A percentile compares a stretch with the other conserved stretches of the same genome.
Evolutionary conservation across 805 yeast species (phyloP).

Genomic region (Maudiozyma bulderi): DNA sequence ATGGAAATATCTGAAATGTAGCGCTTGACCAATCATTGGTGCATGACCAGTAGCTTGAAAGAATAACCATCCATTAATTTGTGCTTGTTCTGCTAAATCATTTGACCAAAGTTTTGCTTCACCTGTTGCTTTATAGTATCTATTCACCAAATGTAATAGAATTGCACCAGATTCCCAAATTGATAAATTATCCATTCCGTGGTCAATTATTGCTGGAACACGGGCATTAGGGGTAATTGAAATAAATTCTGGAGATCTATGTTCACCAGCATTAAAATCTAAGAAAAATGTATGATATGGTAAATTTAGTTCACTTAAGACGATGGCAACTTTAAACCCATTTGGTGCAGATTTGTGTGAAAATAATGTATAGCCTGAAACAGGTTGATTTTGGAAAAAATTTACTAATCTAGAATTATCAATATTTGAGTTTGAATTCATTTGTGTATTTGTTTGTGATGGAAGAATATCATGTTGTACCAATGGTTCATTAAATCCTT

Average conservation of each 20-base stretch:
- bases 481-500: neutral
- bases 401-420: constrained; percentile 52
- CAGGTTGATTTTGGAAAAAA: constrained; percentile 68
- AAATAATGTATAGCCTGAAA: constrained; percentile 73
- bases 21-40: constrained; percentile 97
- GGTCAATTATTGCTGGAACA: constrained; percentile 91
- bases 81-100: constrained; percentile 69
- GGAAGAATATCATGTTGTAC: constrained; percentile 2
- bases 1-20: constrained; percentile 88
- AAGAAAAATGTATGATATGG: constrained; percentile 72
- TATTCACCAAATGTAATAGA: constrained; percentile 68
- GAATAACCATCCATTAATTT: constrained; percentile 80
- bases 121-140: constrained; percentile 49
- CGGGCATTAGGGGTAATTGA: constrained; percentile 93
- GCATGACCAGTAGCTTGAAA: constrained; percentile 97
- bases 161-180: constrained; percentile 96
- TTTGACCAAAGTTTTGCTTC: constrained; percentile 71
- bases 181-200: constrained; percentile 65
- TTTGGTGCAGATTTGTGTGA: constrained; percentile 89
- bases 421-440: constrained; percentile 25
- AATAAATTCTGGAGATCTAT: constrained; percentile 86
- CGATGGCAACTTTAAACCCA: constrained; percentile 91
- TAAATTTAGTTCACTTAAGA: constrained; percentile 71
- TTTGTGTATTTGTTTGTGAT: constrained; percentile 29
- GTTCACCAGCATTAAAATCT: constrained; percentile 84